Percentiles rank a stretch among this genome's conserved stretches.
Conservation (phyloP, 192 early-diverging fungal genomes). For the Lobulomyces angularis region DNA sequence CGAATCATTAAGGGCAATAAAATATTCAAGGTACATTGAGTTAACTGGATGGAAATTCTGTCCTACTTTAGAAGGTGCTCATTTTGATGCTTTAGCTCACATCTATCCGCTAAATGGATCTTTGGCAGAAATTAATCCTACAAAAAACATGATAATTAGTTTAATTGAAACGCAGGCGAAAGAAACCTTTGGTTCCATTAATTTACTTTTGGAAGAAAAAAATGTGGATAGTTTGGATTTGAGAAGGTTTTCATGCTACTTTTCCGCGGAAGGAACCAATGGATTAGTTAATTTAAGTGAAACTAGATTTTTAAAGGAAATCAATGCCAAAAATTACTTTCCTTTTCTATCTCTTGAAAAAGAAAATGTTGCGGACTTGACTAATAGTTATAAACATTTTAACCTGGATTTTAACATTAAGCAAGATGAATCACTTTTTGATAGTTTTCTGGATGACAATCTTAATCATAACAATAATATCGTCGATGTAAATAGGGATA, state of each 20-base stretch:
- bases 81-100: conserved; percentile 15
- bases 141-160: conserved; percentile 9
- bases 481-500: conserved; percentile 37
- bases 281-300: conserved; percentile 16
- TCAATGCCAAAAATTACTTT: conserved; percentile 16
- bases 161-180: conserved; percentile 21
- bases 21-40: conserved; percentile 22
- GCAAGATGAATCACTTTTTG: too few species aligned
- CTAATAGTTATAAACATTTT: too few species aligned
- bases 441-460: too few species aligned
- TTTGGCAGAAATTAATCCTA: conserved; percentile 12
- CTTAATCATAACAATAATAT: conserved; percentile 46
- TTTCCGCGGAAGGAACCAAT: conserved; percentile 24
- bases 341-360: too few species aligned
- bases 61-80: conserved; percentile 19
- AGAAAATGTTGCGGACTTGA: too few species aligned
- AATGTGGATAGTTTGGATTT: conserved; percentile 9
- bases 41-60: conserved; percentile 23
- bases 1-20: too few species aligned
- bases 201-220: background rate
- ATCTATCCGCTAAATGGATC: conserved; percentile 13
- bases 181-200: background rate
- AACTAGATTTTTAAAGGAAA: conserved; percentile 14
- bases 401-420: too few species aligned
- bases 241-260: conserved; percentile 25